These are phyloP conservation scores for Leccinum discolor DNA, from an alignment of 1,284 basidiomycete genomes.

Conservation along the genomic window DNA sequence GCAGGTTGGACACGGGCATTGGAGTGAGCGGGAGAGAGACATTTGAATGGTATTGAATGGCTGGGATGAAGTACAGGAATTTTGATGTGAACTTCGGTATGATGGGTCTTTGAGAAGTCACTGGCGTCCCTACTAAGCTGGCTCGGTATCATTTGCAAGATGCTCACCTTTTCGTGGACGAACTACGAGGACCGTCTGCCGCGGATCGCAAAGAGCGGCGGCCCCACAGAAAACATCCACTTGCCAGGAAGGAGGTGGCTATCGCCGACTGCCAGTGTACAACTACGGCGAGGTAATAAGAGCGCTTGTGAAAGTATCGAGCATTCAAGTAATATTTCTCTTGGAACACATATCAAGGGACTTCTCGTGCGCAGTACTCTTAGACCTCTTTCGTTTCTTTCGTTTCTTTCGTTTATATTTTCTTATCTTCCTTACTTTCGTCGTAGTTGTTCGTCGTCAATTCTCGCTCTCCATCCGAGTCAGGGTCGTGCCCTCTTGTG, in stretches of 20 bases:
- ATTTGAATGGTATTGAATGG: constrained; percentile 61
- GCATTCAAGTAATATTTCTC: constrained; percentile 93
- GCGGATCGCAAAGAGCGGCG: constrained; percentile 56
- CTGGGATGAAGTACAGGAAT: constrained; percentile 62
- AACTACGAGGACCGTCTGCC: constrained; percentile 70
- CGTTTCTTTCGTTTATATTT: too few species aligned
- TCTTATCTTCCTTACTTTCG: too few species aligned
- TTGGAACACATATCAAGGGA: constrained; percentile 65
- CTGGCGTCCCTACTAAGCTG: constrained; percentile 45
- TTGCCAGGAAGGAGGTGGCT: constrained; percentile 38
- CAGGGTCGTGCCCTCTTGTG: too few species aligned
- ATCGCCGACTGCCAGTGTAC: constrained; percentile 55
- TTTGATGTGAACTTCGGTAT: constrained; percentile 66
- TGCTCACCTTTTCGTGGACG: constrained; percentile 54
- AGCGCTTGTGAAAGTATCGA: constrained; percentile 92
- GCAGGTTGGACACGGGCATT: constrained; percentile 57
- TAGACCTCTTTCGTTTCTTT: too few species aligned
- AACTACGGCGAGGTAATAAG: constrained; percentile 87
- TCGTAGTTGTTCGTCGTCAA: too few species aligned
- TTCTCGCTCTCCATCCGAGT: too few species aligned
- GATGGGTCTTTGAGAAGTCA: constrained; percentile 70
- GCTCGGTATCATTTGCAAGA: constrained; percentile 13
- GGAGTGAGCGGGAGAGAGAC: constrained; percentile 77
- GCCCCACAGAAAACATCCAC: constrained; percentile 67
- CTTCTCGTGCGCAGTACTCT: background rate